Percentiles rank a stretch among this genome's conserved stretches.
These are phyloP conservation scores for Fusarium concolor DNA, from an alignment of 2,329 filamentous ascomycete genomes.

Conservation along the genomic window DNA sequence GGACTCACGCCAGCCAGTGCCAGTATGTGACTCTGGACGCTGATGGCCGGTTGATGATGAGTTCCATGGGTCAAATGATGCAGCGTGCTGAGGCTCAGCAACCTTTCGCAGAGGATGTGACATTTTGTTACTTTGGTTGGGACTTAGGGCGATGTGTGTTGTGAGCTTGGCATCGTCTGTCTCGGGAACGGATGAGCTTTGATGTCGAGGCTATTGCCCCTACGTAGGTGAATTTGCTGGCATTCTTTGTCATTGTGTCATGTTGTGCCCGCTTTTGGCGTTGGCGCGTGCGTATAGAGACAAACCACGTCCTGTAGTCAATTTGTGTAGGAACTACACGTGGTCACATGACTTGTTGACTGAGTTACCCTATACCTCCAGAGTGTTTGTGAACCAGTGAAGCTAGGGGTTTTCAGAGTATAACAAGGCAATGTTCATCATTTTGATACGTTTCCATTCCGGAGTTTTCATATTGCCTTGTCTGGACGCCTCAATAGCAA, in stretches of 20 bases:
- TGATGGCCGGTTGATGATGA: constrained; percentile 83
- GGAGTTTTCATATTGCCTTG: neutral
- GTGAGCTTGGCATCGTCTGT: neutral
- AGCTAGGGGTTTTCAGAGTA: too few relatives aligned
- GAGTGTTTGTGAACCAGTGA: too few relatives aligned
- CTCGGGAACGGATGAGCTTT: neutral
- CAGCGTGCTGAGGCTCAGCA: constrained; percentile 56
- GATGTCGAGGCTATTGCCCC: neutral
- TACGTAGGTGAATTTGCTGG: neutral
- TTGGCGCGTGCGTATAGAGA: constrained; percentile 38
- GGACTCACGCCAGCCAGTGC: constrained; percentile 76
- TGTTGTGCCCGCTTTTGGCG: constrained; percentile 29
- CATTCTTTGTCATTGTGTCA: constrained; percentile 25
- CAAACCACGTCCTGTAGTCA: constrained; percentile 28
- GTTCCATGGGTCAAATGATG: constrained; percentile 76
- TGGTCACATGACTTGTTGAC: constrained; percentile 47
- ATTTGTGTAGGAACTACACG: constrained; percentile 38
- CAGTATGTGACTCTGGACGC: constrained; percentile 73
- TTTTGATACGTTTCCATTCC: too few relatives aligned
- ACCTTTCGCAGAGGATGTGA: constrained; percentile 44
- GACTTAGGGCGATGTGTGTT: neutral
- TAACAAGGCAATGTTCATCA: neutral
- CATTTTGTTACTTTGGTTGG: constrained; percentile 5
- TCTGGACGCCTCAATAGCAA: neutral
- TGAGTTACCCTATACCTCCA: constrained; percentile 9